These are phyloP conservation scores for Mercurialis annua DNA, from an alignment of 345 rosid species.

Conservation along the genomic window DNA sequence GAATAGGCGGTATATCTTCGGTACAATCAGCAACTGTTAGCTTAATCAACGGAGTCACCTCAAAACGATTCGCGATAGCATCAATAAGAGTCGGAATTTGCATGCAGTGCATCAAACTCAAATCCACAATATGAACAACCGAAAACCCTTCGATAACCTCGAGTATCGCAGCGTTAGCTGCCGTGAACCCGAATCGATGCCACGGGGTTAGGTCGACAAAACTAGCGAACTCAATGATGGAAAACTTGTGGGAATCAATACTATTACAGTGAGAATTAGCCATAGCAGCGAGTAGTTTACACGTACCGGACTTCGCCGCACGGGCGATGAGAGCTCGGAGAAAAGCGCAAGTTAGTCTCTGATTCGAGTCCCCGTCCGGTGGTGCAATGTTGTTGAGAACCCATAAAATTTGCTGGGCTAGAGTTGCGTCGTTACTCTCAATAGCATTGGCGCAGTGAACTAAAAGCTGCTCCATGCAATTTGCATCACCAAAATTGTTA, in stretches of 20 bases:
- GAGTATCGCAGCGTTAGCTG: constrained; percentile 72
- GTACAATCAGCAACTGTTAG: constrained; percentile 55
- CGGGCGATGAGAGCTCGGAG: constrained; percentile 80
- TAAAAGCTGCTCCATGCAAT: constrained; percentile 83
- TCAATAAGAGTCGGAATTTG: constrained; percentile 90
- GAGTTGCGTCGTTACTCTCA: constrained; percentile 71
- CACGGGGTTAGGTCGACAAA: constrained; percentile 93
- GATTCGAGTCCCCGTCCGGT: constrained; percentile 82
- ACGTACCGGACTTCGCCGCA: constrained; percentile 59
- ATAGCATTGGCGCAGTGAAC: constrained; percentile 90
- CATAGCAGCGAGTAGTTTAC: constrained; percentile 53
- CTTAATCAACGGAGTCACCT: constrained; percentile 57
- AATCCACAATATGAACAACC: constrained; percentile 72
- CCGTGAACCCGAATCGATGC: constrained; percentile 92
- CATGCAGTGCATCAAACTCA: constrained; percentile 90
- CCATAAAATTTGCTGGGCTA: constrained; percentile 88
- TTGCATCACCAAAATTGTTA: constrained; percentile 73
- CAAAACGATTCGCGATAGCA: constrained; percentile 56
- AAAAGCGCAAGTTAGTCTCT: constrained; percentile 63
- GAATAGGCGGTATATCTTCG: constrained; percentile 46
- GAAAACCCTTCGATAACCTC: constrained; percentile 77
- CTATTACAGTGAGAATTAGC: constrained; percentile 37
- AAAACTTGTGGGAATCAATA: constrained; percentile 53
- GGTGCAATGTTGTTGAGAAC: constrained; percentile 85
- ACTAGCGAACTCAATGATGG: constrained; percentile 70